These are phyloP conservation scores for Candolleomyces eurysporus DNA, from an alignment of 768 basidiomycete species.

Conservation along the genomic window DNA sequence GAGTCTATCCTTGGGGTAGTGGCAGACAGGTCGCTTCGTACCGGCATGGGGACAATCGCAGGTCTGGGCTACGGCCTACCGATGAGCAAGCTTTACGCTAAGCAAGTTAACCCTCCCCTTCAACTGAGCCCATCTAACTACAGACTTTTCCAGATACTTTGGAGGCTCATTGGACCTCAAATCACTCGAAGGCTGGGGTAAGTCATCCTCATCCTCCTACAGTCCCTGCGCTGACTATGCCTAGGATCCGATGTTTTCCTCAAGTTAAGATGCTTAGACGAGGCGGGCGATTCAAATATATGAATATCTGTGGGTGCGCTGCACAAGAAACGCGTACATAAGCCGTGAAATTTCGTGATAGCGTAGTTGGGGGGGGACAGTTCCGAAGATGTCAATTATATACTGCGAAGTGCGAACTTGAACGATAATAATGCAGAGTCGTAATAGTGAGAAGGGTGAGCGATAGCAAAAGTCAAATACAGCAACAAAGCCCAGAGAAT, in stretches of 20 bases:
- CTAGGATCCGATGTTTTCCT: slow-evolving; percentile 50
- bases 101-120: slow-evolving; percentile 24
- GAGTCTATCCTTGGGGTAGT: slow-evolving; percentile 74
- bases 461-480: slow-evolving; percentile 24
- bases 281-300: slow-evolving; percentile 44
- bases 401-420: slow-evolving; percentile 29
- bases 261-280: slow-evolving; percentile 48
- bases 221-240: slow-evolving; percentile 9
- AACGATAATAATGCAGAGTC: slow-evolving; percentile 20
- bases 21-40: slow-evolving; percentile 71
- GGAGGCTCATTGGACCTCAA: slow-evolving; percentile 82
- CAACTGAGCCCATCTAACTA: not conserved
- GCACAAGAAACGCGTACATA: slow-evolving; percentile 1
- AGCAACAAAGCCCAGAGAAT: slow-evolving; percentile 17
- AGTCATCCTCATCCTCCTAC: slow-evolving; percentile 2
- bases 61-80: slow-evolving; percentile 86
- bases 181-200: slow-evolving; percentile 83
- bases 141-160: slow-evolving; percentile 57
- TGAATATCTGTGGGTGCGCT: slow-evolving; percentile 13
- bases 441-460: slow-evolving; percentile 6
- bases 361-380: not conserved
- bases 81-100: slow-evolving; percentile 74
- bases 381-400: slow-evolving; percentile 16
- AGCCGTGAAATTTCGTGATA: not conserved
- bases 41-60: slow-evolving; percentile 85